Base-by-base conservation (phyloP, 352 stramenopile species). In the Phytopythium delawarense region DNA sequence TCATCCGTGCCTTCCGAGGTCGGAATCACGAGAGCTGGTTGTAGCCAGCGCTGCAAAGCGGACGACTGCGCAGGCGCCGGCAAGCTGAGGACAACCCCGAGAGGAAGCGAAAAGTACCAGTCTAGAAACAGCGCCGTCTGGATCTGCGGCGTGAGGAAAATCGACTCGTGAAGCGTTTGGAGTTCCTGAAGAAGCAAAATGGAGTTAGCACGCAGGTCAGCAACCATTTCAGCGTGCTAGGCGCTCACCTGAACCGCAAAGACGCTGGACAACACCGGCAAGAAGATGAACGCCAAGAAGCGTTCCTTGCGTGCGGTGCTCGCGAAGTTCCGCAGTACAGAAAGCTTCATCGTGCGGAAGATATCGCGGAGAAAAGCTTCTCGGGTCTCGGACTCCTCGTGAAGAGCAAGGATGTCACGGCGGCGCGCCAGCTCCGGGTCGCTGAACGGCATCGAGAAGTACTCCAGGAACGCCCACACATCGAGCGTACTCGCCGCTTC, bases 101-200 rank as follows among this genome's bases (percentile, higher is more conserved):
- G 66, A 45, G 86, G 82, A 21, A 93, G 74, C n/a, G 77, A 78
- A 57, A 89, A 93, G 55, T 80, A 95, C 86, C 86, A 95, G 66
- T 91, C 79, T 54, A 95, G 65, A 68, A 93, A 94, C 64, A 92
- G 53, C 58, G 42, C 53, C 21, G 77, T 80, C 30, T 86, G 70
- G 66, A 74, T 70, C 28, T 74, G 69, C 62, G 70, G 61, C 6
- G 72, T 72, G 45, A 93, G 68, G 56, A 92, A 88, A 40, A 95
- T 69, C 4, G 67, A 66, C 16, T 70, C 63, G 62, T 92, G 82
- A 21, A 93, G 59, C 57, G 72, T 67, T 75, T 84, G 74, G 7
- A 95, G 58, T 46, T 88, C 75, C 82, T 91, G 59, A 16, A 59
- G 2, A 70, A 46, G 18, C n/a, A 25, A 64, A 44, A 23, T 5